A percentile compares a stretch with the other conserved stretches of the same genome.
These are phyloP conservation scores for Apophysomyces ossiformis DNA, from an alignment of 371 early-diverging fungal species.

Conservation along the genomic window DNA sequence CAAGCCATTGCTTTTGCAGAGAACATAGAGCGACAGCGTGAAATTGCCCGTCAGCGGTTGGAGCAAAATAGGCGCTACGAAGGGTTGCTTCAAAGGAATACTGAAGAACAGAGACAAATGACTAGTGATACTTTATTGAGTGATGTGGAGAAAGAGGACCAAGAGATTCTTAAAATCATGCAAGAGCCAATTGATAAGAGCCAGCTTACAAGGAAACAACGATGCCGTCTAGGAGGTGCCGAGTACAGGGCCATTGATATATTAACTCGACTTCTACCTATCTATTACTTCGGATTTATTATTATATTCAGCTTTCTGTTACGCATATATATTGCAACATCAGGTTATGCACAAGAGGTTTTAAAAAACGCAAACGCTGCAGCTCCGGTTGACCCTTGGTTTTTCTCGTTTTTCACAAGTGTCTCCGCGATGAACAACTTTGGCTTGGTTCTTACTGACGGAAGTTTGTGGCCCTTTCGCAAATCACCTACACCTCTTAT, in stretches of 20 bases:
- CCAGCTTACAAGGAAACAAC: constrained; percentile 42
- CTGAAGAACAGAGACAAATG: neutral
- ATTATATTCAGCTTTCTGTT: constrained; percentile 30
- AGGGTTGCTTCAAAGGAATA: constrained; percentile 21
- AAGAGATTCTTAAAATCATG: constrained; percentile 14
- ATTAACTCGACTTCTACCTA: constrained; percentile 32
- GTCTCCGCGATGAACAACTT: constrained; percentile 45
- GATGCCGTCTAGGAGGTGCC: constrained; percentile 46
- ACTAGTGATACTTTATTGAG: neutral
- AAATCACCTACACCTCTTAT: constrained; percentile 33
- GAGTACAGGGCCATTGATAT: constrained; percentile 50
- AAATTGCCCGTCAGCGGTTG: constrained; percentile 32
- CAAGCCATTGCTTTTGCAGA: constrained; percentile 31
- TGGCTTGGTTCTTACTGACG: constrained; percentile 35
- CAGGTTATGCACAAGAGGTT: constrained; percentile 33
- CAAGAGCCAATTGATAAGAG: constrained; percentile 34
- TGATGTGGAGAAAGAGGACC: constrained; percentile 11
- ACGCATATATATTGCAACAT: constrained; percentile 38
- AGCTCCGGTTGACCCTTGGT: constrained; percentile 37
- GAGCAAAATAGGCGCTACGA: constrained; percentile 31
- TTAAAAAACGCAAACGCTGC: constrained; percentile 19
- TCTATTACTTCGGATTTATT: constrained; percentile 34
- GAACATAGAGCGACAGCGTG: constrained; percentile 39
- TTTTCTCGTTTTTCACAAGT: constrained; percentile 40
- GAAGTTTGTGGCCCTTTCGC: constrained; percentile 45